Evolutionary conservation across 2,329 filamentous ascomycete species (phyloP).

Genomic region (Dactylellina haptotyla): DNA sequence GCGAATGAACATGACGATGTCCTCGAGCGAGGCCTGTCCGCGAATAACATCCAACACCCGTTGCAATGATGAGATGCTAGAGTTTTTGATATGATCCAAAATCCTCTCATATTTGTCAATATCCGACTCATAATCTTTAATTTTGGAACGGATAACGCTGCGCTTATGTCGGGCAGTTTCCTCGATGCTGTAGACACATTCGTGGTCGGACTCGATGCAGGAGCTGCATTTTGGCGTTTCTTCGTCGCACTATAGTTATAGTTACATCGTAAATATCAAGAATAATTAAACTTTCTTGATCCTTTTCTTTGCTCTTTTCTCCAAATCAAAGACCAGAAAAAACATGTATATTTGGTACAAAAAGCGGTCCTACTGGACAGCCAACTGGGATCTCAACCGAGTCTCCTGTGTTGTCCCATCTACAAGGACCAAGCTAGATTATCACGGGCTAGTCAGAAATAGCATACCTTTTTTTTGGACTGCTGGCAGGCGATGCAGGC

Average conservation of each 20-base stretch:
- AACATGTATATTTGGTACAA: no score
- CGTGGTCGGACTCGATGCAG: slow-evolving; percentile 26
- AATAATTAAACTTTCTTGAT: background rate
- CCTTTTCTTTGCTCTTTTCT: no score
- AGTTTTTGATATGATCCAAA: slow-evolving; percentile 34
- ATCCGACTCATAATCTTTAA: slow-evolving; percentile 46
- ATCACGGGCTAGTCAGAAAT: no score
- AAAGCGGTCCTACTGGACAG: no score
- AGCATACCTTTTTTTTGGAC: slow-evolving; percentile 40
- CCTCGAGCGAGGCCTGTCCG: slow-evolving; percentile 35
- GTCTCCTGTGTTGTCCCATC: background rate
- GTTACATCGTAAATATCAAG: no score
- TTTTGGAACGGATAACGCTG: slow-evolving; percentile 21
- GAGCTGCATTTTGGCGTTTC: slow-evolving; percentile 27
- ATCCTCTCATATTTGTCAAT: slow-evolving; percentile 43
- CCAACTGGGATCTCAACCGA: no score
- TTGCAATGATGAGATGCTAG: slow-evolving; percentile 24
- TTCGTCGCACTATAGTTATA: slow-evolving; percentile 39
- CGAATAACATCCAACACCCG: slow-evolving; percentile 38
- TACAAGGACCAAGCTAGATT: background rate
- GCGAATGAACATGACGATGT: slow-evolving; percentile 45
- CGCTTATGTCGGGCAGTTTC: slow-evolving; percentile 24
- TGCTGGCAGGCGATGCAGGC: slow-evolving; percentile 45
- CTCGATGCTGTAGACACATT: slow-evolving; percentile 38
- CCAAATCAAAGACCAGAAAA: no score